Conservation (phyloP, 148 eudicot genomes). For the Nepenthes gracilis region DNA sequence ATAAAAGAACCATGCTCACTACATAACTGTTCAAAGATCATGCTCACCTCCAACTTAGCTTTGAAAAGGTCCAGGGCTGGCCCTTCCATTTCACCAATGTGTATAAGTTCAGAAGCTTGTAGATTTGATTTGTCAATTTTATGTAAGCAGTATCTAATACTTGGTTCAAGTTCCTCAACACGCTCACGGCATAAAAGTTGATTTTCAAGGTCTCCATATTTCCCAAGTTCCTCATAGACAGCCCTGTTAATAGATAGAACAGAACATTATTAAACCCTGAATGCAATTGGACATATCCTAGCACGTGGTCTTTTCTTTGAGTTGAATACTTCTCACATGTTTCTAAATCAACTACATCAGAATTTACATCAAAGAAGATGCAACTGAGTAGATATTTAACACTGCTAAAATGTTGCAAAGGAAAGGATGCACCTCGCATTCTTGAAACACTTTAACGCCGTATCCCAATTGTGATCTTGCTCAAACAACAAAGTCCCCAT, state of each 20-base stretch:
- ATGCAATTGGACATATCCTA: background rate
- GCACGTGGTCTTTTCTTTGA: too few species aligned
- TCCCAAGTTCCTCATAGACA: conserved; percentile 96
- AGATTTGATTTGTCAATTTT: conserved; percentile 86
- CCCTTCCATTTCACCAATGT: conserved; percentile 95
- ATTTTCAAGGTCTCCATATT: conserved; percentile 89
- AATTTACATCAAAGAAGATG: background rate
- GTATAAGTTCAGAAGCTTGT: conserved; percentile 77
- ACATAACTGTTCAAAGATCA: background rate
- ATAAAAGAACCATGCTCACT: background rate
- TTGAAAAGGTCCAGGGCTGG: conserved; percentile 93
- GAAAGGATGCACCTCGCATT: conserved; percentile 65
- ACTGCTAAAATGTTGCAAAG: background rate
- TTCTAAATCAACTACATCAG: background rate
- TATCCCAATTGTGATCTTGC: conserved; percentile 88
- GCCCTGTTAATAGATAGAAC: conserved; percentile 36
- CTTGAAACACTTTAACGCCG: conserved; percentile 78
- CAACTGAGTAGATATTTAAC: background rate
- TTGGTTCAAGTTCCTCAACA: conserved; percentile 93
- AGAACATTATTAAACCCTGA: background rate
- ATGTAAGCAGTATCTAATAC: conserved; percentile 83
- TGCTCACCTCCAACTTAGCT: conserved; percentile 73
- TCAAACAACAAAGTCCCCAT: conserved; percentile 84
- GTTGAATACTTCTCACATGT: background rate
- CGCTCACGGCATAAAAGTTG: conserved; percentile 85